Evolutionary conservation across 768 basidiomycete species (phyloP).

Genomic region (Epithele typhae): DNA sequence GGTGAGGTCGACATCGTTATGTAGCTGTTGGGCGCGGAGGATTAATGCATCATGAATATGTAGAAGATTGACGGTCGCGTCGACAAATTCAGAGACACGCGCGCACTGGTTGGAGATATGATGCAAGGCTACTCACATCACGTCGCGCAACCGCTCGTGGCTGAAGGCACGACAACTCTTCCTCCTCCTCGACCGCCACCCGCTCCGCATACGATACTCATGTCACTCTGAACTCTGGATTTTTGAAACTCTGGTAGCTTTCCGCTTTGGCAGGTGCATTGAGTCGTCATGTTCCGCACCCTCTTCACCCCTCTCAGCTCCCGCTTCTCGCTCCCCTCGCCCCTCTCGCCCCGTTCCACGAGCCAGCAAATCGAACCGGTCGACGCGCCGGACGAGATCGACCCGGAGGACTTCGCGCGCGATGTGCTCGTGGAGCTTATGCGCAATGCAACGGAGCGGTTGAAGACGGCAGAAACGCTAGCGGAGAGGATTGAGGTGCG

Average conservation of each 20-base stretch:
- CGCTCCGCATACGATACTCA: constrained; percentile 2
- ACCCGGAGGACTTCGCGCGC: constrained; percentile 68
- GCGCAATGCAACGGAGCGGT: constrained; percentile 61
- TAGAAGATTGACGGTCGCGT: too few species aligned
- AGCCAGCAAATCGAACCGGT: neutral
- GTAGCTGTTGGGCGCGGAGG: too few species aligned
- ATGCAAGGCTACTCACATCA: neutral
- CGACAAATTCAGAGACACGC: too few species aligned
- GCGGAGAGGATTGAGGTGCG: constrained; percentile 51
- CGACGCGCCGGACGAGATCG: constrained; percentile 27
- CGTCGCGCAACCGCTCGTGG: neutral
- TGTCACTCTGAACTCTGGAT: constrained; percentile 8
- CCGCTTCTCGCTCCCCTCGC: constrained; percentile 23
- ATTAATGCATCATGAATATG: too few species aligned
- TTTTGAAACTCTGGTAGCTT: constrained; percentile 14
- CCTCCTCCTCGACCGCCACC: neutral
- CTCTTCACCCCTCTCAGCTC: constrained; percentile 32
- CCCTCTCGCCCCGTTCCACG: constrained; percentile 9
- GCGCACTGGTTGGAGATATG: too few species aligned
- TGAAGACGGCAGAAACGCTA: constrained; percentile 54
- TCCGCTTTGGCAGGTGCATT: too few species aligned
- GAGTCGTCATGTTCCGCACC: constrained; percentile 29
- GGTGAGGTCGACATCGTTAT: too few species aligned
- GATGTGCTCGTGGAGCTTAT: constrained; percentile 71
- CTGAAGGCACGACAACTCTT: constrained; percentile 1